Conservation (phyloP, 2,329 filamentous ascomycete species). For the Rasamsonia emersonii region DNA sequence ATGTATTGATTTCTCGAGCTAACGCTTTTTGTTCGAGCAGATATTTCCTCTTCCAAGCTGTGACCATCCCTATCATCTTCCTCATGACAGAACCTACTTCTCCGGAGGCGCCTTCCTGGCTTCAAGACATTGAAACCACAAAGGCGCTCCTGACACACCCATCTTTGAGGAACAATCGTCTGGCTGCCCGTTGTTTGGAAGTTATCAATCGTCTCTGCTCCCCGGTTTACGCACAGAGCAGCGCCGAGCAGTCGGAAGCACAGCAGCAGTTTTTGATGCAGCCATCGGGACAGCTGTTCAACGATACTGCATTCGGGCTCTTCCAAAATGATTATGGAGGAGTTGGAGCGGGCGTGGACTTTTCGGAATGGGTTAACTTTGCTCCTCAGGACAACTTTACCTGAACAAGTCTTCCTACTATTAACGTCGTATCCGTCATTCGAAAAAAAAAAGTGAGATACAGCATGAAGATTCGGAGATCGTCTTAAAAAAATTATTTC, state of each 20-base stretch:
- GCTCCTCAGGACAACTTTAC: constrained; percentile 12
- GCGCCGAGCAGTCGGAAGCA: constrained; percentile 10
- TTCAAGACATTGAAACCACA: constrained; percentile 32
- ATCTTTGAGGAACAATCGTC: constrained; percentile 29
- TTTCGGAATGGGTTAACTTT: constrained; percentile 34
- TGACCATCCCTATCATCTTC: constrained; percentile 35
- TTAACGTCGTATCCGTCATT: not conserved
- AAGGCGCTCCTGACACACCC: constrained; percentile 31
- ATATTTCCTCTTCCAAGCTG: constrained; percentile 40
- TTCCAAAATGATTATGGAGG: constrained; percentile 19
- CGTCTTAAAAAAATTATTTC: no score
- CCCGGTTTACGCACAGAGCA: constrained; percentile 16
- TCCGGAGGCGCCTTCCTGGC: constrained; percentile 26
- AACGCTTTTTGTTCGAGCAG: constrained; percentile 13
- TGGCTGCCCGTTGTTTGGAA: constrained; percentile 31
- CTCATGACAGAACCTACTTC: constrained; percentile 34
- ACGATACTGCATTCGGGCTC: constrained; percentile 26
- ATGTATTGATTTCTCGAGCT: no score
- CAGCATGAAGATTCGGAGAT: not conserved
- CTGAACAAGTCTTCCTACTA: constrained; percentile 11
- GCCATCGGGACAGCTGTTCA: constrained; percentile 30
- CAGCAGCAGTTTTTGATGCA: constrained; percentile 26
- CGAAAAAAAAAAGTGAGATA: not conserved
- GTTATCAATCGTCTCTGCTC: constrained; percentile 32
- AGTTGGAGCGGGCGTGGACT: constrained; percentile 24